Percentiles rank a stretch among this genome's conserved stretches.
Evolutionary conservation across 2,329 filamentous ascomycete species (phyloP).

Genomic region (Aspergillus viridinutans): DNA sequence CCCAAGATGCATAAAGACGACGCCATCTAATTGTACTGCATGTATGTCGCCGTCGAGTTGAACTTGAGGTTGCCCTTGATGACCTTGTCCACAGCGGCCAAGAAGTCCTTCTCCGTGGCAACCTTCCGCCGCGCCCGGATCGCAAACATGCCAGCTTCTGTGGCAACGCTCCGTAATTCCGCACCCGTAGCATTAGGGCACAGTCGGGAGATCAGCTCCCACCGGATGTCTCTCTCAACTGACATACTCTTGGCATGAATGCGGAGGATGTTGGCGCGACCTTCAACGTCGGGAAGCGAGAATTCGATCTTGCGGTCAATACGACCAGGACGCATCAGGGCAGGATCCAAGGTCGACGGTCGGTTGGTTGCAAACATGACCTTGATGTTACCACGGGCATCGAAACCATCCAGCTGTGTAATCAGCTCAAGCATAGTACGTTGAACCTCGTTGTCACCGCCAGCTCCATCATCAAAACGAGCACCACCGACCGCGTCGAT

Average conservation of each 20-base stretch:
- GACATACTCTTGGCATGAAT: constrained; percentile 99
- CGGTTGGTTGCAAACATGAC: constrained; percentile 99
- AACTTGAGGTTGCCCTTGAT: constrained; percentile 99
- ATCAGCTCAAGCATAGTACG: constrained; percentile 97
- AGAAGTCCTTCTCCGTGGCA: constrained; percentile 96
- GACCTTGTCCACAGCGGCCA: constrained; percentile 97
- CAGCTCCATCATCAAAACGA: constrained; percentile 92
- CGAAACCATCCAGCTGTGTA: constrained; percentile 94
- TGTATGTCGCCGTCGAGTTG: constrained; percentile 96
- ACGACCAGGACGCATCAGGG: constrained; percentile 92
- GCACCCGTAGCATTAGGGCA: constrained; percentile 97
- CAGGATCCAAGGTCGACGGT: constrained; percentile 92
- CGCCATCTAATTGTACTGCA: constrained; percentile 86
- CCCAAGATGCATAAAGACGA: constrained; percentile 18
- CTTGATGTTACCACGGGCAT: constrained; percentile 96
- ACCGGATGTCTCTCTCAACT: constrained; percentile 95
- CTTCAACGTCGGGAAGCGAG: constrained; percentile 92
- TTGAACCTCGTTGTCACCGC: constrained; percentile 96
- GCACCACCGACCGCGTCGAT: constrained; percentile 95
- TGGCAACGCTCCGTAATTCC: constrained; percentile 92
- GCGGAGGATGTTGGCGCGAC: constrained; percentile 91
- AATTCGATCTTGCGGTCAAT: constrained; percentile 99
- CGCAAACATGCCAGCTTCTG: constrained; percentile 97
- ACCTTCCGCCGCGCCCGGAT: constrained; percentile 94
- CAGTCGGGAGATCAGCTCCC: constrained; percentile 95